Conservation (phyloP, 371 early-diverging fungal genomes). For the Coemansia sp. region DNA sequence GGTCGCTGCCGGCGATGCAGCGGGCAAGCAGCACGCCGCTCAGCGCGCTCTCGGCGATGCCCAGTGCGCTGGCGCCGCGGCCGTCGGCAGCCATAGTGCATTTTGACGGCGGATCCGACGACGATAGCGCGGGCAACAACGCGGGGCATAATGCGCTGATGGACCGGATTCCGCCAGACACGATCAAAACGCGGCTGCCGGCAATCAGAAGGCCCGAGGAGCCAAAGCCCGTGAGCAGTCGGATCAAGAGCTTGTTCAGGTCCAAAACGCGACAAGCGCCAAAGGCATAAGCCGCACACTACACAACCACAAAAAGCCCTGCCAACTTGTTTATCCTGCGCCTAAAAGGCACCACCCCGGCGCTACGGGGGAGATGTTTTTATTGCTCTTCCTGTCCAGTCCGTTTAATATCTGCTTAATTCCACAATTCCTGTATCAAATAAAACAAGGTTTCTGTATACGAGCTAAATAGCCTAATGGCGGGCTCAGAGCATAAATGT, state of each 20-base stretch:
- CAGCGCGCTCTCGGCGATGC: background rate
- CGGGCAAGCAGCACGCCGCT: conserved; percentile 27
- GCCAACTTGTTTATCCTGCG: background rate
- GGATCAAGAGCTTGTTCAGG: conserved; percentile 35
- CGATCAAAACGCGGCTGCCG: conserved; percentile 27
- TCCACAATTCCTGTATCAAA: background rate
- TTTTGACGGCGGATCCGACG: conserved; percentile 11
- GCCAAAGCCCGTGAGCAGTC: conserved; percentile 27
- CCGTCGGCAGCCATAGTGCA: conserved; percentile 22
- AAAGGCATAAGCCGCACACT: conserved; percentile 12
- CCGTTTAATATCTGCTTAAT: background rate
- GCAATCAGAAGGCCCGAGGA: conserved; percentile 24
- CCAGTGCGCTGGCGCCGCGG: background rate
- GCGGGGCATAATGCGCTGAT: background rate
- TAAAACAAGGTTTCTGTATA: too few relatives aligned
- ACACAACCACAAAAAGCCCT: background rate
- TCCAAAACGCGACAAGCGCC: conserved; percentile 34
- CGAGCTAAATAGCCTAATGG: background rate
- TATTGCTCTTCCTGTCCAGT: too few relatives aligned
- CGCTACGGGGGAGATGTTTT: too few relatives aligned
- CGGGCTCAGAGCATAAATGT: conserved; percentile 38
- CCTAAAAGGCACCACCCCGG: too few relatives aligned
- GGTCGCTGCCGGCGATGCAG: conserved; percentile 6
- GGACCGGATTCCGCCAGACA: conserved; percentile 10
- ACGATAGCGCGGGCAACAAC: background rate